phyloP scores from a whole-genome alignment of 305 asterid genomes.

The Solanum hybrid region DNA sequence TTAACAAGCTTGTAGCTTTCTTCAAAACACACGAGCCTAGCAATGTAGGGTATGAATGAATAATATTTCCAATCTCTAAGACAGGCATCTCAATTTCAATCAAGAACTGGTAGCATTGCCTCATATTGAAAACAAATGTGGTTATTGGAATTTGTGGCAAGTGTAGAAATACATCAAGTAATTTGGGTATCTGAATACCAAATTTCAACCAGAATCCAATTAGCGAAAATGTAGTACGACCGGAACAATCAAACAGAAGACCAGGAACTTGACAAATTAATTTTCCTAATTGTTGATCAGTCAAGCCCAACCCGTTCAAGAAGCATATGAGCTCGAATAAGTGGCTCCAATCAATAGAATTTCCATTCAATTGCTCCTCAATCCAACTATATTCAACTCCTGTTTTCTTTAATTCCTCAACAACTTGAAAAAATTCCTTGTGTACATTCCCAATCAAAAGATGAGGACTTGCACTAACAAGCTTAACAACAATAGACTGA shows the following conservation, averaged over 20 bases:
- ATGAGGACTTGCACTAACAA: constrained; percentile 46
- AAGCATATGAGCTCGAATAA: constrained; percentile 35
- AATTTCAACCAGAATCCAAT: constrained; percentile 52
- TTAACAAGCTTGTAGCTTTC: constrained; percentile 27
- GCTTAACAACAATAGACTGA: constrained; percentile 42
- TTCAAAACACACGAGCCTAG: constrained; percentile 56
- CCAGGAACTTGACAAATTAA: constrained; percentile 34
- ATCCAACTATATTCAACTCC: constrained; percentile 48
- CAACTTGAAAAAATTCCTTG: constrained; percentile 28
- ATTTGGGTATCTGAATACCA: constrained; percentile 20
- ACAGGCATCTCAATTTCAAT: constrained; percentile 38
- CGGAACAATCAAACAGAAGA: constrained; percentile 47
- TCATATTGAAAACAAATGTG: constrained; percentile 32
- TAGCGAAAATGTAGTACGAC: constrained; percentile 29
- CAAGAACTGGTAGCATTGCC: constrained; percentile 36
- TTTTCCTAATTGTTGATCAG: constrained; percentile 30
- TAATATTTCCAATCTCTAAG: constrained; percentile 33
- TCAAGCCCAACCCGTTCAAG: constrained; percentile 35
- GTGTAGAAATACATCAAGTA: constrained; percentile 24
- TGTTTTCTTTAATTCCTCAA: constrained; percentile 27
- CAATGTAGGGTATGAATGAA: constrained; percentile 27
- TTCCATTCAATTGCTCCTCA: constrained; percentile 36
- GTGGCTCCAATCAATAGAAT: constrained; percentile 41
- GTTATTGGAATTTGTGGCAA: constrained; percentile 39
- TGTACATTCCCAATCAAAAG: constrained; percentile 32